These are phyloP conservation scores for Fusarium guadeloupense DNA, from an alignment of 2,329 filamentous ascomycete species.

Conservation along the genomic window DNA sequence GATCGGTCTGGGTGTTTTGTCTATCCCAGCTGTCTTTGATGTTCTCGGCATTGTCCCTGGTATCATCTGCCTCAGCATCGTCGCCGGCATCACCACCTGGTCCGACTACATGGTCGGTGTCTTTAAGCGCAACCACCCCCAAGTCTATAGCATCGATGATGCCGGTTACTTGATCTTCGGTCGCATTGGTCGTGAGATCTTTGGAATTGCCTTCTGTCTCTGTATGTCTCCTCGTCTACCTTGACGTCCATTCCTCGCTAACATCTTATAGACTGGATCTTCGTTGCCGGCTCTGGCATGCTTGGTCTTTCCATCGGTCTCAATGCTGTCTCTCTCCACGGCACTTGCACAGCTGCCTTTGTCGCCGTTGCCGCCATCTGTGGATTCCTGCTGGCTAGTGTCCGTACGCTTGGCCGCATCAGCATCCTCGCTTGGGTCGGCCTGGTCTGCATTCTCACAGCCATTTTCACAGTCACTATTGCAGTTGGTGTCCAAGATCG, in stretches of 20 bases:
- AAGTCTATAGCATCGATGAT: conserved; percentile 64
- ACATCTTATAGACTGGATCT: conserved; percentile 26
- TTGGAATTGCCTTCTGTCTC: conserved; percentile 50
- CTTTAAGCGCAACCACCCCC: conserved; percentile 61
- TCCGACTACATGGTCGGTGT: conserved; percentile 58
- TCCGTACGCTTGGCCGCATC: conserved; percentile 46
- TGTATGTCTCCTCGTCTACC: conserved; percentile 35
- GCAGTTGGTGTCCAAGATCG: conserved; percentile 35
- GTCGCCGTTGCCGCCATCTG: conserved; percentile 49
- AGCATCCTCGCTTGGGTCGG: conserved; percentile 47
- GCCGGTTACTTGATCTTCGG: conserved; percentile 60
- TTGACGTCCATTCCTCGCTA: not conserved
- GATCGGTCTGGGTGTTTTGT: conserved; percentile 57
- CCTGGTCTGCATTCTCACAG: conserved; percentile 33
- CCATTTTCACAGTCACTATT: conserved; percentile 38
- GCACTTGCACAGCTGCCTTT: conserved; percentile 52
- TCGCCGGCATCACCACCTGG: conserved; percentile 59
- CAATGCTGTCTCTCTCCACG: conserved; percentile 53
- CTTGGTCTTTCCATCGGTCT: conserved; percentile 50
- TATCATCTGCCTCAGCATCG: conserved; percentile 53
- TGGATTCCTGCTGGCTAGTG: conserved; percentile 46
- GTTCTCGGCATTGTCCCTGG: conserved; percentile 58
- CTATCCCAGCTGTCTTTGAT: conserved; percentile 58
- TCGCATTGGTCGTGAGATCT: conserved; percentile 53
- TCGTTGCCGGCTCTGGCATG: conserved; percentile 31